A percentile compares a stretch with the other conserved stretches of the same genome.
These are phyloP conservation scores for Geranium brycei DNA, from an alignment of 345 rosid species.

Conservation along the genomic window DNA sequence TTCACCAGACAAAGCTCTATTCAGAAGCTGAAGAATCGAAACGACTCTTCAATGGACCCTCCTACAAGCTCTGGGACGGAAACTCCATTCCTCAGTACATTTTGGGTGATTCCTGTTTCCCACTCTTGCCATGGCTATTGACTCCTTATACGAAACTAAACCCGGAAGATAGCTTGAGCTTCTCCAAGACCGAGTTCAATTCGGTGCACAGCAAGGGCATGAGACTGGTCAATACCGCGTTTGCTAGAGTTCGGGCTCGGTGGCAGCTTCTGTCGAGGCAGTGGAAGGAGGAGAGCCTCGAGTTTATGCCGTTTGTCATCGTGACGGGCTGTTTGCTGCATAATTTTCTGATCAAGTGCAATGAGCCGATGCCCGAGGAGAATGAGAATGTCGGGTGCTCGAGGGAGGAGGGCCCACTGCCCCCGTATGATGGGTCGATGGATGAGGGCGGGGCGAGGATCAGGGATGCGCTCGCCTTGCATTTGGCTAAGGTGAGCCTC, in stretches of 20 bases:
- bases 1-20: conserved; percentile 39
- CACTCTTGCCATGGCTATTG: conserved; percentile 40
- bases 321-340: conserved; percentile 57
- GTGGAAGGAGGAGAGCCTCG: conserved; percentile 50
- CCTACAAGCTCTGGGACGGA: conserved; percentile 18
- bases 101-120: neutral
- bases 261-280: conserved; percentile 53
- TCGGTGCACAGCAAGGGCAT: neutral
- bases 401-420: conserved; percentile 1
- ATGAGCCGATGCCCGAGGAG: neutral
- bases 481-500: neutral
- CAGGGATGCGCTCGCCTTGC: neutral
- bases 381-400: conserved; percentile 1
- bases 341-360: conserved; percentile 1
- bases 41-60: neutral
- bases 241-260: conserved; percentile 9
- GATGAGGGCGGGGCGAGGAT: neutral
- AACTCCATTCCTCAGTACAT: conserved; percentile 21
- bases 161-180: conserved; percentile 6
- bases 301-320: conserved; percentile 51
- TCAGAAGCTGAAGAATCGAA: conserved; percentile 20
- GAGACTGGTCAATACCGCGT: neutral
- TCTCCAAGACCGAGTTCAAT: neutral
- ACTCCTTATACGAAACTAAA: conserved; percentile 8
- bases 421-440: neutral